Evolutionary conservation across 441 rosid genomes (phyloP).

Genomic region (Kokia cookei): DNA sequence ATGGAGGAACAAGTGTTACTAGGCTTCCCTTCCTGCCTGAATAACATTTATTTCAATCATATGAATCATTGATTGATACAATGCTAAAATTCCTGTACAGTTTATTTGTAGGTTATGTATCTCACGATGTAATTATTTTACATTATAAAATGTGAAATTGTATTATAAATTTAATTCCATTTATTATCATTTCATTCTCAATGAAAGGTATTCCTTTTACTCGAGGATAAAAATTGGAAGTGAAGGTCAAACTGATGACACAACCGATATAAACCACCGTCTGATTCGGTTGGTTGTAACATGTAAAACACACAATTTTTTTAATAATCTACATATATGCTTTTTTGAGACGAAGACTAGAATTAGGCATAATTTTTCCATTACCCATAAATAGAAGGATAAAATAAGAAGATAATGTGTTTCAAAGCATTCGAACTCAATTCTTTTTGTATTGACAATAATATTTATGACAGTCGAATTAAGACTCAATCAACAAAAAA

Average conservation of each 20-base stretch:
- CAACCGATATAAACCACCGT: neutral
- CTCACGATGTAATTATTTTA: neutral
- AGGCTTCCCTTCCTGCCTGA: constrained; percentile 73
- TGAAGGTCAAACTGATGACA: neutral
- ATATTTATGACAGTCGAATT: too few species aligned
- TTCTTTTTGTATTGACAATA: too few species aligned
- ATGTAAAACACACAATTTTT: too few species aligned
- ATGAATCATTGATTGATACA: constrained; percentile 11
- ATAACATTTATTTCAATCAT: constrained; percentile 9
- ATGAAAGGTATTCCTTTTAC: neutral
- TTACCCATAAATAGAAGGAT: too few species aligned
- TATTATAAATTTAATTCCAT: neutral
- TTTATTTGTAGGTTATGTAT: constrained; percentile 12
- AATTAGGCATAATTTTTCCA: accelerated
- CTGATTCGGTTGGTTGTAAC: too few species aligned
- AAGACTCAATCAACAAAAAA: neutral
- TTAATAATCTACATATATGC: too few species aligned
- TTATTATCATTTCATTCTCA: constrained; percentile 1
- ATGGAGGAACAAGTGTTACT: constrained; percentile 37
- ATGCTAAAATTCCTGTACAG: constrained; percentile 24
- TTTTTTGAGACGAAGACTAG: too few species aligned
- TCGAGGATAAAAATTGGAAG: neutral
- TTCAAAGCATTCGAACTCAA: too few species aligned
- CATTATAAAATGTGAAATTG: neutral
- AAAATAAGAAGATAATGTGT: too few species aligned